Base-by-base conservation (phyloP, 768 basidiomycete species). In the Mycena sanguinolenta region DNA sequence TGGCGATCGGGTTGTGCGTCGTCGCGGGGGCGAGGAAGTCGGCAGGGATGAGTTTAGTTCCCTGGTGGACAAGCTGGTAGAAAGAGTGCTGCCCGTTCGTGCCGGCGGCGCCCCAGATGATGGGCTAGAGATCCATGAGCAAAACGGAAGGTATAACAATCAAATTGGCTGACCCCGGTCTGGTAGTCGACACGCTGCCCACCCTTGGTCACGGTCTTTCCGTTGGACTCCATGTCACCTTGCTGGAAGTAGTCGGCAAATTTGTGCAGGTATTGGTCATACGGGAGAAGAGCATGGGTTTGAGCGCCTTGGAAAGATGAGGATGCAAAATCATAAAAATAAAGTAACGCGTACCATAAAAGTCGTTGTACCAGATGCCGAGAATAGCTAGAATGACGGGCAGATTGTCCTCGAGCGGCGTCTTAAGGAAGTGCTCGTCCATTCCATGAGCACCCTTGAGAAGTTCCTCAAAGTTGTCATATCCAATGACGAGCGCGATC, bases 221-320 rank as follows among this genome's bases (percentile, higher is more conserved):
- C 98, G 80, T 99, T 98, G 27, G 96, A 98, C 83, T 99, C 98
- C 98, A 99, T 99, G 82, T 99, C 98, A 54, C 97, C 97, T 88
- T 99, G 98, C 82, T 98, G 98, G 94, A 99, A 99, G 86, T 99
- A 99, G 82, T 99, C 98, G 42, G 98, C 97, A 76, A 99, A 99
- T 82, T 97, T 98, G 88, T 98, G 95, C 73, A 99, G 85, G 83
- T 99, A 99, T 81, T 99, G 98, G 82, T 99, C 98, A 78, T 99
- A 99, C 0, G 98, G 98, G 50, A 99, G 87, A 49, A 99, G 87
- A 3, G 93, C 95, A 73, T 97, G 95, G 4, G 98, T 99, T 83
- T 99, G 98, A 39, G 97, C 85, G 73, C 95, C 92, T 92, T 55
- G 25, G 28, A 64, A 55, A 25, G 27, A 30, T 44, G 53, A 30